Conservation (phyloP, 768 basidiomycete species). For the Rhizopogon salebrosus region DNA sequence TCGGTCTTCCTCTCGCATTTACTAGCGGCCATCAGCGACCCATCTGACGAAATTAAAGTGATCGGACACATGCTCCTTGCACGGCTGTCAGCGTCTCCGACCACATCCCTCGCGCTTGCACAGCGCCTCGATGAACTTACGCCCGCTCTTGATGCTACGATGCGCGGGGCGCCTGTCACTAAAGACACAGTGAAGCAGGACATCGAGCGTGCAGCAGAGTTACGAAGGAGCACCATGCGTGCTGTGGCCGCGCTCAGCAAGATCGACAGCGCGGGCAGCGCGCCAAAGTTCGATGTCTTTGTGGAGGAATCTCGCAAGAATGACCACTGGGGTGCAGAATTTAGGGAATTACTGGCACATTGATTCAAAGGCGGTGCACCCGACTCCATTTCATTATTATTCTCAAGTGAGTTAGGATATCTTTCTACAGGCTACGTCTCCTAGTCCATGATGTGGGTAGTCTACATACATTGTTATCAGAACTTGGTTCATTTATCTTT, state of each 20-base stretch:
- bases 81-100: constrained; percentile 82
- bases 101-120: constrained; percentile 62
- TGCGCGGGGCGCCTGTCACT: constrained; percentile 83
- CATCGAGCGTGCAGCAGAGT: constrained; percentile 79
- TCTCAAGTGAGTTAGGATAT: not conserved
- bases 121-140: constrained; percentile 83
- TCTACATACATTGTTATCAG: not conserved
- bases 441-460: not conserved
- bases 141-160: constrained; percentile 78
- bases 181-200: constrained; percentile 98
- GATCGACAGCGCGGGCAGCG: constrained; percentile 53
- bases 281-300: constrained; percentile 72
- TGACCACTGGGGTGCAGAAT: constrained; percentile 62
- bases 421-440: not conserved
- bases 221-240: constrained; percentile 85
- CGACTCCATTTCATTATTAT: not conserved
- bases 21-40: constrained; percentile 78
- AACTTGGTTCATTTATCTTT: not conserved
- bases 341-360: constrained; percentile 32
- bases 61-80: constrained; percentile 94
- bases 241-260: constrained; percentile 85
- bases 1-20: constrained; percentile 80
- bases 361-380: constrained; percentile 4
- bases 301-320: constrained; percentile 70
- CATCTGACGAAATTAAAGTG: constrained; percentile 95